Evolutionary conservation across 495 filamentous ascomycete species (phyloP), one percentile per base, ranked within the genome.

Genomic region (Evansstolkia leycettana): DNA sequence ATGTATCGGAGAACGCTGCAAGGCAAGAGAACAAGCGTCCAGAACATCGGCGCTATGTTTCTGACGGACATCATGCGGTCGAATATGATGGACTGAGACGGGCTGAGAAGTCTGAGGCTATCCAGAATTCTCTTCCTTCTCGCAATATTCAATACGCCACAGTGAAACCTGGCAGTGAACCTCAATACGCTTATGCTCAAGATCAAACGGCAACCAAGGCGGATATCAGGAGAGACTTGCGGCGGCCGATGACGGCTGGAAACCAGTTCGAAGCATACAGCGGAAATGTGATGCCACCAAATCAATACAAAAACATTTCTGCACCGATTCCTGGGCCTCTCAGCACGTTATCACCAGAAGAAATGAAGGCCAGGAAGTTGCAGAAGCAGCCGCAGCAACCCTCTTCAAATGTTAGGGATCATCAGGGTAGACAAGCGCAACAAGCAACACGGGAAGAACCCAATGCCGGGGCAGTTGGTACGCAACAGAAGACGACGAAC

Each of bases 101-200:
- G 10, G 11, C 27, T 5, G 11, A 29, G 11, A 29, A 29, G 27
- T n/a, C 27, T n/a, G 3, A n/a, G 5, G 12, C 5, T 14, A n/a
- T n/a, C 13, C 29, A 31, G 2, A 10, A 14, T 31, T 16, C 5
- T 6, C 10, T 16, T 16, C 29, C 24, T 2, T 24, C 31, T 12
- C 23, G 17, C 13, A 27, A 39, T 5, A 7, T 39, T 4, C 35
- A 39, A 25, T 43, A 43, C 33, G 40, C 40, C 16, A 24, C 40
- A 14, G 17, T 43, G n/a, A 36, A 34, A 2, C 4, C 23, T 6
- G 31, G 30, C 13, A 33, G 23, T 5, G 16, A 39, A 16, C 36
- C 36, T 10, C 41, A 44, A 23, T 39, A 30, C 33, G 18, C 36
- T 12, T 19, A 12, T 15, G 19, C 24, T 13, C 29, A 32, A n/a